Percentiles rank a stretch among this genome's conserved stretches.
phyloP scores from a whole-genome alignment of 257 asterid genomes.

The Solanum ossicruentum region DNA sequence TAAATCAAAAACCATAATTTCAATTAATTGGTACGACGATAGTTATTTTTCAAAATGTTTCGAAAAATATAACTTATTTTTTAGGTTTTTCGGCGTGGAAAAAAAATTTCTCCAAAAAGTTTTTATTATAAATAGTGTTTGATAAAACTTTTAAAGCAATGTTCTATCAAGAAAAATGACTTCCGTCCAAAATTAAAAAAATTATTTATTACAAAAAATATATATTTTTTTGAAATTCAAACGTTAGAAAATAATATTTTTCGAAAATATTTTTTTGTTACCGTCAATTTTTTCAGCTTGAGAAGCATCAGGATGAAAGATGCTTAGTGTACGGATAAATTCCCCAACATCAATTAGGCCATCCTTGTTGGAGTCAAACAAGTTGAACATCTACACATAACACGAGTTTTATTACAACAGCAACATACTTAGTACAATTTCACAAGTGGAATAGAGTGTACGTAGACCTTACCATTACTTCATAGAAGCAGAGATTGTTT shows the following conservation, averaged over 20 bases:
- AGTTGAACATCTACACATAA: constrained; percentile 1
- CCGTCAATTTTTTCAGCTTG: constrained; percentile 30
- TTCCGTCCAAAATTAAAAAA: not conserved
- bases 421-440: too few relatives aligned
- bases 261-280: not conserved
- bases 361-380: constrained; percentile 9
- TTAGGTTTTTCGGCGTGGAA: not conserved
- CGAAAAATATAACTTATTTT: not conserved
- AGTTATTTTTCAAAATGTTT: not conserved
- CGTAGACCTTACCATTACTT: too few relatives aligned
- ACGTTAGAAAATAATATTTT: not conserved
- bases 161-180: not conserved
- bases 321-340: constrained; percentile 2
- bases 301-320: constrained; percentile 42
- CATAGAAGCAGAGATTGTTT: too few relatives aligned
- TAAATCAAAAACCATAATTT: not conserved
- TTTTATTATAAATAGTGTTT: not conserved
- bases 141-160: not conserved
- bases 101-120: not conserved
- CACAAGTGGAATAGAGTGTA: too few relatives aligned
- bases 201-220: not conserved
- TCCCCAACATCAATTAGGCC: constrained; percentile 6
- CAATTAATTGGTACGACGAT: not conserved
- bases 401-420: too few relatives aligned
- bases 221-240: not conserved